phyloP scores from a whole-genome alignment of 2,329 filamentous ascomycete species.

The Trichoderma oligosporum region DNA sequence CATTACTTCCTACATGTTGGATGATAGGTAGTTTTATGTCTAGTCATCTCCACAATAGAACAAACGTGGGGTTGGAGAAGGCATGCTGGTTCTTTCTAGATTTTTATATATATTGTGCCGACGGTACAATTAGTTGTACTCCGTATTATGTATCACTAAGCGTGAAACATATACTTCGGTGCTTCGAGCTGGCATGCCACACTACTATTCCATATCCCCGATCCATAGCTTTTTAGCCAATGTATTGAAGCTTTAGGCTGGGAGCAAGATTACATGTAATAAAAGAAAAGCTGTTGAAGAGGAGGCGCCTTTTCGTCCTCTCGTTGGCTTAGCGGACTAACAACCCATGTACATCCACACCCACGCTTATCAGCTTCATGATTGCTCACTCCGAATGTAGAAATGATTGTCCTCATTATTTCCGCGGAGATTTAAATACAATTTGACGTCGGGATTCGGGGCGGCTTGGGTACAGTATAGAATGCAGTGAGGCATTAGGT shows the following conservation, averaged over 20 bases:
- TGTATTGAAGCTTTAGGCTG: neutral
- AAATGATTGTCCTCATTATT: neutral
- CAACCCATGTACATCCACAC: neutral
- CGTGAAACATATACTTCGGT: neutral
- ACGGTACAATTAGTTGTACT: neutral
- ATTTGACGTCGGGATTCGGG: neutral
- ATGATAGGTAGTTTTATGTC: neutral
- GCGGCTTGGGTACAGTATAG: neutral
- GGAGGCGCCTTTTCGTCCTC: neutral
- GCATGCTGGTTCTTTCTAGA: conserved; percentile 3
- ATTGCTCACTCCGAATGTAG: neutral
- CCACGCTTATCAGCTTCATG: neutral
- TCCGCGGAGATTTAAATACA: neutral
- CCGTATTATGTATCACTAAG: neutral
- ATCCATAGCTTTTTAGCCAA: neutral
- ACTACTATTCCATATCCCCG: neutral
- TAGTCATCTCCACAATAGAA: neutral
- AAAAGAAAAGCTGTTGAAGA: neutral
- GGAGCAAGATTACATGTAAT: too few species aligned
- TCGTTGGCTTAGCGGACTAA: neutral
- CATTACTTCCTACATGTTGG: too few species aligned
- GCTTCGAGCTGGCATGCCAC: neutral
- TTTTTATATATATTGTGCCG: conserved; percentile 1
- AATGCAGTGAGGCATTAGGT: neutral
- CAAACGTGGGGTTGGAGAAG: neutral